A percentile compares a stretch with the other conserved stretches of the same genome.
phyloP scores from a whole-genome alignment of 345 rosid species.

The Raphanus raphanistrum region DNA sequence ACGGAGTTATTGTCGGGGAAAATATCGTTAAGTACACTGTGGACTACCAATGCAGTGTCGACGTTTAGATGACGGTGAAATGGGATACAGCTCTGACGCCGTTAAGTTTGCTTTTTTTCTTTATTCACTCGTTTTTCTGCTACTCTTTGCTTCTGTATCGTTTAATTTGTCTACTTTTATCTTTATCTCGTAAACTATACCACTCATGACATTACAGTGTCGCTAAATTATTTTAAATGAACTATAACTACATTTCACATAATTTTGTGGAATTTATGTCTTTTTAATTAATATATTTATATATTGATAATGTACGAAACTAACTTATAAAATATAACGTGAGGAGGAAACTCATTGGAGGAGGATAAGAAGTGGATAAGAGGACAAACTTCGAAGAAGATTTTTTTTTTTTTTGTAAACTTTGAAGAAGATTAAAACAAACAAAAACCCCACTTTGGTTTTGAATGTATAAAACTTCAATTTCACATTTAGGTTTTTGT shows the following conservation, averaged over 20 bases:
- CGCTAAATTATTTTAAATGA: background rate
- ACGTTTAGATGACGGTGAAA: slow-evolving; percentile 35
- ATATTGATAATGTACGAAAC: no score
- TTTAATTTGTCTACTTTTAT: background rate
- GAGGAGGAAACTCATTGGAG: slow-evolving; percentile 21
- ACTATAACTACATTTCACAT: background rate
- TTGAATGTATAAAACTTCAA: background rate
- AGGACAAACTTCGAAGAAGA: background rate
- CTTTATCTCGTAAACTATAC: slow-evolving; percentile 9
- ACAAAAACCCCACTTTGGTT: background rate
- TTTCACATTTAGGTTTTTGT: background rate
- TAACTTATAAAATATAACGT: slow-evolving; percentile 8
- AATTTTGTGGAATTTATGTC: no score
- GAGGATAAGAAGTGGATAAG: slow-evolving; percentile 10
- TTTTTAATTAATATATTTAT: no score
- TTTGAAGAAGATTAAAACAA: background rate
- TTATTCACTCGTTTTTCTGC: background rate
- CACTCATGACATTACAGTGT: background rate
- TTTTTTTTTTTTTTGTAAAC: no score
- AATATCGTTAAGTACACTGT: background rate
- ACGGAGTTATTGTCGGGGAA: slow-evolving; percentile 53
- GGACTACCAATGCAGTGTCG: slow-evolving; percentile 59
- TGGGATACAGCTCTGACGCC: background rate
- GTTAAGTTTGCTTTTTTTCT: slow-evolving; percentile 2
- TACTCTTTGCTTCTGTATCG: slow-evolving; percentile 10